Evolutionary conservation across 164 flowering plant species (phyloP), one percentile per base, ranked within the genome.

Genomic region (Houttuynia cordata): DNA sequence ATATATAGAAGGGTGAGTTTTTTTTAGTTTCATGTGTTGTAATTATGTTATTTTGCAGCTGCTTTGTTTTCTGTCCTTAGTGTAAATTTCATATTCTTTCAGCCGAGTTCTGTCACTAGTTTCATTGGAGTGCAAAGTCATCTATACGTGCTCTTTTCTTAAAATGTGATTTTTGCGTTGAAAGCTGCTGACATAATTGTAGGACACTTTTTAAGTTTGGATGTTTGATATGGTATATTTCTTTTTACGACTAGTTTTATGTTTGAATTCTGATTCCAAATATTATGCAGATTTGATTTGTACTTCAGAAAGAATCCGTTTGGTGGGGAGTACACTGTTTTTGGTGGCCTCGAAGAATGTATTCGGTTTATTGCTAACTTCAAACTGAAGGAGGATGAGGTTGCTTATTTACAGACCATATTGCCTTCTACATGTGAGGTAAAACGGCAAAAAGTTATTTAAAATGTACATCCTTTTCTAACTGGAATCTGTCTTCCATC

Each of bases 321-420:
- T 76, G 96, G 96, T 61, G 97, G 99, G 45, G 99, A 94, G 78
- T 94, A 81, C 61, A 94, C 97, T 23, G 62, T 94, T 22, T 91
- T 94, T 81, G 95, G 89, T 70, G 99, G 99, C 59, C 69, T 91
- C 53, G 97, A 88, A 67, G 96, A 94, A 69, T 94, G 97, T 77
- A 85, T 94, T 51, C 80, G 78, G 53, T 75, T 88, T 56, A 83
- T 91, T 76, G 96, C 99, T 60, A 86, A 86, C 69, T 91, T 86
- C 67, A 86, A 71, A 62, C 66, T 94, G 47, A 73, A 80, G 1
- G 96, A 91, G 66, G 96, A 87, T 2, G 95, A 91, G 64, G 81
- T 94, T 40, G 51, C 79, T 53, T 94, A 85, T 58, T 62, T 94
- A 70, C 80, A 78, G 34, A 53, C 73, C 53, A 59, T 75, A 24